These are phyloP conservation scores for Verticillium dahliae DNA, from an alignment of 2,329 filamentous ascomycete species.

Conservation along the genomic window DNA sequence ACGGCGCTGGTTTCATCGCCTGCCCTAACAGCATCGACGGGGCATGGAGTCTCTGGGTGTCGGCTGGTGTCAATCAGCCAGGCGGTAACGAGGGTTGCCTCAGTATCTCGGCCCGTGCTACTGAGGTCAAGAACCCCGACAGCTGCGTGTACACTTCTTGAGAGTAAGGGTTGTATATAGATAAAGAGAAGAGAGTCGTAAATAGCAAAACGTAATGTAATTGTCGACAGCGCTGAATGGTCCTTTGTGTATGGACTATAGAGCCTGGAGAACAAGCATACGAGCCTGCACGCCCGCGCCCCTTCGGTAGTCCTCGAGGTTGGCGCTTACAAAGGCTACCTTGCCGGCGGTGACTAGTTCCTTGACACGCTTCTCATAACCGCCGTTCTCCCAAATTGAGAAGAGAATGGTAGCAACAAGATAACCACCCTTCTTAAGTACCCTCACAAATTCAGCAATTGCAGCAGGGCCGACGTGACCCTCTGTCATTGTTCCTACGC, in stretches of 20 bases:
- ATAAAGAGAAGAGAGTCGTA: background rate
- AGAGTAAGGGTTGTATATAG: background rate
- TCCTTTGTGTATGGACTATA: background rate
- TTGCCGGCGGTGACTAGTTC: constrained; percentile 20
- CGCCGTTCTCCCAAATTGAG: constrained; percentile 39
- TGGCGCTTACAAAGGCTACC: constrained; percentile 19
- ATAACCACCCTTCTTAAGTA: constrained; percentile 38
- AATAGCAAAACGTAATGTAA: background rate
- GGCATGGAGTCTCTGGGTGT: constrained; percentile 33
- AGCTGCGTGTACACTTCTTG: constrained; percentile 27
- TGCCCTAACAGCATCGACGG: constrained; percentile 41
- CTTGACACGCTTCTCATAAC: constrained; percentile 38
- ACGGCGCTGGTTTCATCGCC: constrained; percentile 37
- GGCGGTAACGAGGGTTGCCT: constrained; percentile 29
- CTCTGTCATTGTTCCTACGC: constrained; percentile 48
- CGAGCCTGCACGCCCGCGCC: constrained; percentile 21
- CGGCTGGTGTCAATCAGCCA: constrained; percentile 23
- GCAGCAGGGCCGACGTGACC: constrained; percentile 46
- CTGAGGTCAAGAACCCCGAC: constrained; percentile 21
- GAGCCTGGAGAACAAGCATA: constrained; percentile 20
- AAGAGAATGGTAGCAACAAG: constrained; percentile 45
- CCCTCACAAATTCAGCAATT: constrained; percentile 41
- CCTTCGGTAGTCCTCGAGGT: constrained; percentile 23
- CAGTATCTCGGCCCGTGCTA: constrained; percentile 23
- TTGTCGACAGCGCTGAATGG: background rate